Evolutionary conservation across 305 asterid genomes (phyloP), one percentile per base, ranked within the genome.

Genomic region (Solanum aculeatissimum): DNA sequence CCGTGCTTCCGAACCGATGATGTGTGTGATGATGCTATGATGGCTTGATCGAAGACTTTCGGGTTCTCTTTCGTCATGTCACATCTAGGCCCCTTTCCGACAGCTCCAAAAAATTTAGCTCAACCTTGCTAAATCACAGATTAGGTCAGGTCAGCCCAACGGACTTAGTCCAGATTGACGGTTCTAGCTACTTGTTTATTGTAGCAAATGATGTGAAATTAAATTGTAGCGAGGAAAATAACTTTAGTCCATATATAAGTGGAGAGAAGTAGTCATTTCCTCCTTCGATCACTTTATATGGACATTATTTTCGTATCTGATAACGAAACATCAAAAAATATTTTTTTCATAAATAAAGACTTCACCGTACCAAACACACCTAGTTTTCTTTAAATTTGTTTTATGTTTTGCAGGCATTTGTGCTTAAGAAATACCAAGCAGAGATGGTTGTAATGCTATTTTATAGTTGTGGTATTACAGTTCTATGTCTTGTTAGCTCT

Each of bases 401-500:
- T 78, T 13, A 78, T 78, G 66, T 78, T 78, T 25, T 86, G 25
- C 89, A 92, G 94, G 96, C 94, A 57, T 74, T 90, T 55, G 89
- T 91, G 35, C 84, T 92, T 5, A 88, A 85, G 86, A 92, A 89
- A 88, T 92, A 89, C 85, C 96, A 91, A 0, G 85, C 89, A 23
- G 92, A 86, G 91, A 58, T 91, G 43, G 42, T 92, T 27, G 82
- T 92, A 35, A 92, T 91, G 96, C 55, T 91, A 27, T 91, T 89
- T 89, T 92, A 92, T 83, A 91, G 96, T 88, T 89, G 87, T 84
- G 90, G 88, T 70, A 69, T 87, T 32, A 88, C 94, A 53, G 63
- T 91, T 83, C 47, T 89, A 40, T 90, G 91, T 10, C 94, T 87
- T 25, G 86, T 83, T 11, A 85, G 54, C 40, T 88, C 94, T 77